Evolutionary conservation across 2,329 filamentous ascomycete species (phyloP).

Genomic region (Colletotrichum australisinense): DNA sequence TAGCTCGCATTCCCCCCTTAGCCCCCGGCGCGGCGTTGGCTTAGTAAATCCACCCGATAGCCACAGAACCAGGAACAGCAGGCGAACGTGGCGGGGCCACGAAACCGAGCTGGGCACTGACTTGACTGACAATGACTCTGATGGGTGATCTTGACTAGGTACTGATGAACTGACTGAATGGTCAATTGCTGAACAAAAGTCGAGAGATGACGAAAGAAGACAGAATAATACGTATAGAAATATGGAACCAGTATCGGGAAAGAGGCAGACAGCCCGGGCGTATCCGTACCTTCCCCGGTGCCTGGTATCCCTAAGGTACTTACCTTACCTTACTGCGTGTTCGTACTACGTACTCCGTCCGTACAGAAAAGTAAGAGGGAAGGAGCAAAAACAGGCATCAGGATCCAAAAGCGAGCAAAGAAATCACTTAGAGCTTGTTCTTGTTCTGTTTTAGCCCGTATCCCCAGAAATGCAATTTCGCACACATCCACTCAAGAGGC

Average conservation of each 20-base stretch:
- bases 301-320: neutral
- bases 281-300: neutral
- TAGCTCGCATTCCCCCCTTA: neutral
- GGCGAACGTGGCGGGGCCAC: neutral
- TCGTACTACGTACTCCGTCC: too few species aligned
- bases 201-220: neutral
- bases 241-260: neutral
- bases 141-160: neutral
- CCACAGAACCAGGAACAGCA: neutral
- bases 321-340: too few species aligned
- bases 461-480: neutral
- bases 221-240: too few species aligned
- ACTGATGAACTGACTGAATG: neutral
- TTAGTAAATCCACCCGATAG: neutral
- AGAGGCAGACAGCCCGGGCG: neutral
- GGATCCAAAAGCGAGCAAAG: neutral
- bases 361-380: neutral
- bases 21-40: neutral
- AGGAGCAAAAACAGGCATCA: neutral
- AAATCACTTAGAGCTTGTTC: neutral
- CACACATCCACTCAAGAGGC: slow-evolving; percentile 1
- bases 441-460: slow-evolving; percentile 5
- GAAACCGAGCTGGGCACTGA: neutral
- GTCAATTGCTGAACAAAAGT: neutral
- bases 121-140: neutral